Percentiles rank a stretch among this genome's conserved stretches.
These are phyloP conservation scores for Luffa aegyptiaca DNA, from an alignment of 306 rosid species.

Conservation along the genomic window DNA sequence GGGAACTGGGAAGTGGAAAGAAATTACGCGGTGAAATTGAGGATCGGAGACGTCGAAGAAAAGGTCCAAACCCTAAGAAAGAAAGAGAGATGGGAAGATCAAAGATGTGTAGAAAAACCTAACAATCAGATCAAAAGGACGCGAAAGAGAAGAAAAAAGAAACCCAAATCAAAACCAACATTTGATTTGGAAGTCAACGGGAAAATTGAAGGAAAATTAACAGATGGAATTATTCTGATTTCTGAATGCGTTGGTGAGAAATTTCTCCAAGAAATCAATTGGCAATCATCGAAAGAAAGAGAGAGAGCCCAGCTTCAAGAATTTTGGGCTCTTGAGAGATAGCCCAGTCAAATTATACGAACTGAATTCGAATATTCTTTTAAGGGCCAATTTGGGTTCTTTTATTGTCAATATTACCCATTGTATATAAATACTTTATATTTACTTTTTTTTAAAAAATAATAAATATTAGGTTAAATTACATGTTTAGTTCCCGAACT, in stretches of 20 bases:
- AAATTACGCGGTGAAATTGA: conserved; percentile 3
- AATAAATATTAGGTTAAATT: no score
- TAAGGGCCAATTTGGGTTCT: no score
- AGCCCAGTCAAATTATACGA: not conserved
- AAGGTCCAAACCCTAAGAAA: conserved; percentile 4
- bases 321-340: not conserved
- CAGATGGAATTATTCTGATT: not conserved
- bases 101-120: not conserved
- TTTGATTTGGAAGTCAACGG: not conserved
- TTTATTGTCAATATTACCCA: no score
- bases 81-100: not conserved
- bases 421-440: no score
- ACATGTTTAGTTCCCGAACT: no score
- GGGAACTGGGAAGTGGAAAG: not conserved
- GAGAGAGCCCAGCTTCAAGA: not conserved
- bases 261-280: not conserved
- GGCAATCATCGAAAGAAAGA: not conserved
- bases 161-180: not conserved
- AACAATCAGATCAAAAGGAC: not conserved
- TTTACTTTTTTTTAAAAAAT: no score
- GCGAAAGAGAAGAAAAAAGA: not conserved
- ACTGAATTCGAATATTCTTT: not conserved
- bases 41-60: conserved; percentile 6
- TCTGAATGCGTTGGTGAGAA: not conserved
- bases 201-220: not conserved